Evolutionary conservation across 331 rosid genomes (phyloP).

Genomic region (Quercus lobata): DNA sequence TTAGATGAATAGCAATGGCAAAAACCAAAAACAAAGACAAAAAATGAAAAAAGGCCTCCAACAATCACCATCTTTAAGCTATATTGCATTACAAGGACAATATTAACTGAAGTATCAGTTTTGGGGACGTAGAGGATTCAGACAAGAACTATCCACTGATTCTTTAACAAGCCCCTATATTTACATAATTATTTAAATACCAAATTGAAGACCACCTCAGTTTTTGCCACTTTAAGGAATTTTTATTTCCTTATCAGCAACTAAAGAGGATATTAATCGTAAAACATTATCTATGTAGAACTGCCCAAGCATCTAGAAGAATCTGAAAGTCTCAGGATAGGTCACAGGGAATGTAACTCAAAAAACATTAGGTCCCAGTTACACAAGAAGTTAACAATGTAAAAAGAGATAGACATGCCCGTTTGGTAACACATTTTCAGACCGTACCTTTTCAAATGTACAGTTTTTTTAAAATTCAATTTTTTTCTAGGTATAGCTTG

Average conservation of each 20-base stretch:
- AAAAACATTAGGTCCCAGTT: not conserved
- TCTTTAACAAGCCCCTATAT: not conserved
- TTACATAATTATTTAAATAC: not conserved
- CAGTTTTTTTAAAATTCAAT: too few relatives aligned
- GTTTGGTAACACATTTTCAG: too few relatives aligned
- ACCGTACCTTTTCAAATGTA: too few relatives aligned
- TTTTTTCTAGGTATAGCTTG: too few relatives aligned
- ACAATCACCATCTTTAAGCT: not conserved
- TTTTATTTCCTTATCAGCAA: not conserved
- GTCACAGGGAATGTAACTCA: not conserved
- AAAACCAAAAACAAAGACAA: not conserved
- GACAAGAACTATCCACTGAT: not conserved
- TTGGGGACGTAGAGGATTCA: not conserved
- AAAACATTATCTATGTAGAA: not conserved
- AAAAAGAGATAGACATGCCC: not conserved
- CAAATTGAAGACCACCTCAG: not conserved
- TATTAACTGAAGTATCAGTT: not conserved
- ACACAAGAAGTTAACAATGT: not conserved
- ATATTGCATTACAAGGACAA: not conserved
- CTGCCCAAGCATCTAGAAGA: not conserved
- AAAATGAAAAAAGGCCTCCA: not conserved
- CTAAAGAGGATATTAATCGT: not conserved
- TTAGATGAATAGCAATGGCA: not conserved
- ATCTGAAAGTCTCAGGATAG: not conserved
- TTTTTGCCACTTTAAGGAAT: not conserved